Evolutionary conservation across 306 rosid genomes (phyloP).

Genomic region (Malus orientalis): DNA sequence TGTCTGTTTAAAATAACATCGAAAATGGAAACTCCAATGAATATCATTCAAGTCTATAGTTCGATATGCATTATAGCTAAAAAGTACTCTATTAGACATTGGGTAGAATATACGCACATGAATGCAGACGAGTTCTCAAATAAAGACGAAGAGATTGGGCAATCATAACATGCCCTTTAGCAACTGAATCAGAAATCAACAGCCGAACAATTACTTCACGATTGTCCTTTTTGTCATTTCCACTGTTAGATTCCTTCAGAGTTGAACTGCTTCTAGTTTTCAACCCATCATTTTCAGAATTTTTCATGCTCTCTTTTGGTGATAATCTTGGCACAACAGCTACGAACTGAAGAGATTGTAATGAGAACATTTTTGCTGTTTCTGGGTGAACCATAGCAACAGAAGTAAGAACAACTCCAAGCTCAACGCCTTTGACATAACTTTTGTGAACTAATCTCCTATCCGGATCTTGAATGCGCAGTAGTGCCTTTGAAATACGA

Average conservation of each 20-base stretch:
- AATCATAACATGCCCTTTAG: slow-evolving; percentile 85
- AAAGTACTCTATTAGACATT: background rate
- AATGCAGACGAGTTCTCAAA: slow-evolving; percentile 69
- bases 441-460: slow-evolving; percentile 40
- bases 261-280: slow-evolving; percentile 44
- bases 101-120: slow-evolving; percentile 50
- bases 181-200: slow-evolving; percentile 66
- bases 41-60: background rate
- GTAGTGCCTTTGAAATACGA: slow-evolving; percentile 44
- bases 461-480: slow-evolving; percentile 68
- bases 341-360: slow-evolving; percentile 57
- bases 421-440: slow-evolving; percentile 39
- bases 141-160: slow-evolving; percentile 68
- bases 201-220: slow-evolving; percentile 53
- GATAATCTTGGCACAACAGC: slow-evolving; percentile 52
- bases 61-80: background rate
- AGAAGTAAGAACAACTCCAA: slow-evolving; percentile 66
- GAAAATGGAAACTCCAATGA: background rate
- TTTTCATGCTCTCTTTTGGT: slow-evolving; percentile 32
- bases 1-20: background rate
- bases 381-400: slow-evolving; percentile 82
- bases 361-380: slow-evolving; percentile 60
- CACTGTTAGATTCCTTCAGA: slow-evolving; percentile 33
- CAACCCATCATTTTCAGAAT: slow-evolving; percentile 35
- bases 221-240: slow-evolving; percentile 39